A percentile compares a stretch with the other conserved stretches of the same genome.
phyloP scores from a whole-genome alignment of 352 stramenopile species.

The Peronospora belbahrii region DNA sequence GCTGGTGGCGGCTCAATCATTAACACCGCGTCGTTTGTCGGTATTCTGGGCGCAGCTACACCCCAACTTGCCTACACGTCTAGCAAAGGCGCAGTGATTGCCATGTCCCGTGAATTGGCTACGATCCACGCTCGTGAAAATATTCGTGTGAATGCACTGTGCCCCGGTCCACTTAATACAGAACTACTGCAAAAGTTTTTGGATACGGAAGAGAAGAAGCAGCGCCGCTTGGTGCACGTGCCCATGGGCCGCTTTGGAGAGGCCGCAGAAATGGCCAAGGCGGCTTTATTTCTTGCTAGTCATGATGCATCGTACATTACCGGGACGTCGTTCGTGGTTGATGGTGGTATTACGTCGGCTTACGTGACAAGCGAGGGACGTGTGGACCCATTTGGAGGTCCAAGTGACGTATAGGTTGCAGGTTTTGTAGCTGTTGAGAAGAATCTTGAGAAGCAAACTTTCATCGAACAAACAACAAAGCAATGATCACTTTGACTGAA shows the following conservation, averaged over 20 bases:
- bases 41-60: conserved; percentile 68
- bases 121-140: conserved; percentile 84
- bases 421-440: too few species aligned
- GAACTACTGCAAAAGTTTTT: conserved; percentile 85
- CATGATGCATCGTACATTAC: conserved; percentile 84
- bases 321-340: conserved; percentile 79
- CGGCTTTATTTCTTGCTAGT: conserved; percentile 78
- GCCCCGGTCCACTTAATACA: conserved; percentile 79
- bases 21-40: conserved; percentile 85
- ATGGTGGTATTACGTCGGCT: conserved; percentile 81
- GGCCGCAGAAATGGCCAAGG: conserved; percentile 82
- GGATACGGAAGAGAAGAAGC: conserved; percentile 76
- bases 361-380: conserved; percentile 78
- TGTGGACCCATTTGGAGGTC: conserved; percentile 77
- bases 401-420: conserved; percentile 53
- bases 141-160: conserved; percentile 84
- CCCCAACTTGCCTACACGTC: conserved; percentile 85
- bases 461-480: too few species aligned
- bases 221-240: conserved; percentile 79
- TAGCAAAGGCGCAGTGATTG: conserved; percentile 83
- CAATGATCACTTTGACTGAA: too few species aligned
- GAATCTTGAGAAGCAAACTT: too few species aligned
- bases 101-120: conserved; percentile 79
- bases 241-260: conserved; percentile 85
- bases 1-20: conserved; percentile 80